Percentiles rank a stretch among this genome's conserved stretches.
Evolutionary conservation across 2,329 filamentous ascomycete species (phyloP).

Genomic region (Zymoseptoria pseudotritici): DNA sequence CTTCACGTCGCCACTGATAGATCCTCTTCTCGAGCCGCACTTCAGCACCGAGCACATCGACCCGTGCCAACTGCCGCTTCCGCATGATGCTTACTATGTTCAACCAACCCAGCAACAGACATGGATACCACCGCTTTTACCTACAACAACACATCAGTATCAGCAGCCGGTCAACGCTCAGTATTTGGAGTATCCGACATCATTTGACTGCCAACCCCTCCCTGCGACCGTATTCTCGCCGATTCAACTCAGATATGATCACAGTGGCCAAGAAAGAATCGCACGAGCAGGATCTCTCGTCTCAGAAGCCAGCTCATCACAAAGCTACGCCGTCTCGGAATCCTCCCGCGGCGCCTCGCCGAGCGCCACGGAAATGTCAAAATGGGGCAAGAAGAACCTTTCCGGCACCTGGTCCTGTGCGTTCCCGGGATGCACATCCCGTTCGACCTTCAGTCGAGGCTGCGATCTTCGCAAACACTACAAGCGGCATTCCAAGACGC

Average conservation of each 20-base stretch:
- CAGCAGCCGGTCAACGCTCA: not conserved
- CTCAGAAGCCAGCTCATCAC: constrained; percentile 23
- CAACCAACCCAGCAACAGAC: constrained; percentile 3
- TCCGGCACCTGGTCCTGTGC: constrained; percentile 51
- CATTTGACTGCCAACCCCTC: constrained; percentile 2
- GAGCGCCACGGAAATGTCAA: constrained; percentile 27
- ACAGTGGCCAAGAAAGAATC: constrained; percentile 4
- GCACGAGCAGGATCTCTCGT: constrained; percentile 23
- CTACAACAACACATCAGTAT: constrained; percentile 7
- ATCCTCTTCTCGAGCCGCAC: constrained; percentile 2
- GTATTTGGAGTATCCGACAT: constrained; percentile 13
- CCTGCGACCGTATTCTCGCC: constrained; percentile 7
- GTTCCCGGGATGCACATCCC: constrained; percentile 53
- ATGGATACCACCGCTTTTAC: constrained; percentile 9
- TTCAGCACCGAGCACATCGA: not conserved
- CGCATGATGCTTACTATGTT: constrained; percentile 8
- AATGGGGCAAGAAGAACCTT: constrained; percentile 37
- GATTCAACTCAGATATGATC: constrained; percentile 8
- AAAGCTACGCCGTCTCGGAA: constrained; percentile 17
- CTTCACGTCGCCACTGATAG: constrained; percentile 4
- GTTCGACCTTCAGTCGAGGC: constrained; percentile 50
- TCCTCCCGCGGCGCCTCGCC: constrained; percentile 27
- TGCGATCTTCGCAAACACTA: constrained; percentile 58
- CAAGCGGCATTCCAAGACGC: constrained; percentile 54
- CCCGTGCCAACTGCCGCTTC: constrained; percentile 3